Conservation (phyloP, 139 green algal species). For the Spirogloea muscicola region DNA sequence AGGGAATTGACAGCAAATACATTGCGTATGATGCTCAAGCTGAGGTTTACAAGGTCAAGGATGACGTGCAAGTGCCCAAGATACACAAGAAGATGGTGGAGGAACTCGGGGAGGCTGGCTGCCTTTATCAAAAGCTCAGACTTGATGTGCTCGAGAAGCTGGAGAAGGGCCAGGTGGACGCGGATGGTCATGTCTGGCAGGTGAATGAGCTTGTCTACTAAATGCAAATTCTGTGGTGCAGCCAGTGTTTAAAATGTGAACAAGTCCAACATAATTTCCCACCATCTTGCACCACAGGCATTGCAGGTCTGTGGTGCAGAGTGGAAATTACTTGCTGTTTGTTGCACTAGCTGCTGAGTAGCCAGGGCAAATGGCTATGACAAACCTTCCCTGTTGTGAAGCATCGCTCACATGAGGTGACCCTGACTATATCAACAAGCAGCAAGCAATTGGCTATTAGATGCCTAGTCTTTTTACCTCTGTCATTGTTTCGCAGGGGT, state of each 20-base stretch:
- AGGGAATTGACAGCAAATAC: slow-evolving; percentile 67
- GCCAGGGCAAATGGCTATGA: no score
- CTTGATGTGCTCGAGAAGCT: background rate
- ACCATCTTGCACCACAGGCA: no score
- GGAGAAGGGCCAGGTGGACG: background rate
- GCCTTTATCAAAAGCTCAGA: slow-evolving; percentile 36
- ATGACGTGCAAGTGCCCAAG: background rate
- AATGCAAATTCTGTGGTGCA: slow-evolving; percentile 75
- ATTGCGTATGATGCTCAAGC: slow-evolving; percentile 39
- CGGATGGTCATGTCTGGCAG: slow-evolving; percentile 59
- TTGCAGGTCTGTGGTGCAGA: no score
- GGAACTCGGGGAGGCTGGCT: slow-evolving; percentile 45
- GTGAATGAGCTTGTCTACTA: slow-evolving; percentile 56
- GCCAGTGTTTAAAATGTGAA: slow-evolving; percentile 79
- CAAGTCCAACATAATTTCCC: slow-evolving; percentile 58
- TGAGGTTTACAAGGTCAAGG: slow-evolving; percentile 19
- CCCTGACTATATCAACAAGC: no score
- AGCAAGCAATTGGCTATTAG: no score
- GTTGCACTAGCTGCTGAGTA: no score
- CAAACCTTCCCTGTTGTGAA: no score
- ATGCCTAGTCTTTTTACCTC: no score
- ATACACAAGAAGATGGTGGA: background rate
- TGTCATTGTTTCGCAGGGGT: no score
- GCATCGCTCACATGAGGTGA: no score
- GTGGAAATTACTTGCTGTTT: no score